Conservation (phyloP, 768 basidiomycete species). For the Auriculariales sp. region DNA sequence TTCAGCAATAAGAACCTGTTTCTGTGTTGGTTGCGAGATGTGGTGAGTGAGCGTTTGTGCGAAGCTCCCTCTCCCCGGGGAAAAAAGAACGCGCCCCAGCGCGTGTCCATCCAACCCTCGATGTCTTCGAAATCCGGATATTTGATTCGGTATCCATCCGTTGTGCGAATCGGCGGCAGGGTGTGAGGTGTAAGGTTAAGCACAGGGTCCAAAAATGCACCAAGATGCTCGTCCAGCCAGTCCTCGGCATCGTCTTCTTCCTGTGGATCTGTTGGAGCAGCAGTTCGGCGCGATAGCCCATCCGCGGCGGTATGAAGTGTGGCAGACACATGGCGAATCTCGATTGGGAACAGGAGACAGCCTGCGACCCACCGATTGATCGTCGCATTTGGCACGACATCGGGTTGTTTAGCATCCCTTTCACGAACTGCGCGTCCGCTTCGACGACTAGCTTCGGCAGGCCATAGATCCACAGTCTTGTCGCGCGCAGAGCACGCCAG, state of each 20-base stretch:
- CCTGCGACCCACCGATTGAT: conserved; percentile 6
- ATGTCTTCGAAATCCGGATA: too few relatives aligned
- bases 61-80: not conserved
- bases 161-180: not conserved
- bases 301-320: conserved; percentile 10
- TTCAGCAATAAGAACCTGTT: too few relatives aligned
- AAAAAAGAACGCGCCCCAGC: not conserved
- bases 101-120: not conserved
- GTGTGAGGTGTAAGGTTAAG: not conserved
- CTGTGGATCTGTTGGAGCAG: not conserved
- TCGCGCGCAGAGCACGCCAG: conserved; percentile 4
- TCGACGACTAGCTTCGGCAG: not conserved
- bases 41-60: not conserved
- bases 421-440: conserved; percentile 5
- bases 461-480: not conserved
- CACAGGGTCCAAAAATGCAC: not conserved
- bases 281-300: conserved; percentile 10
- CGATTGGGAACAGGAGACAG: conserved; percentile 3
- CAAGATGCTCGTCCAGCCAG: not conserved
- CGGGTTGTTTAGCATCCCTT: conserved; percentile 6
- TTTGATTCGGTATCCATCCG: too few relatives aligned
- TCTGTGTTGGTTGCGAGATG: too few relatives aligned
- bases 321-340: conserved; percentile 21
- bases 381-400: conserved; percentile 2
- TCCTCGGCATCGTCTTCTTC: not conserved